Base-by-base conservation (phyloP, 169 alveolate species). In the Eimeria acervulina region DNA sequence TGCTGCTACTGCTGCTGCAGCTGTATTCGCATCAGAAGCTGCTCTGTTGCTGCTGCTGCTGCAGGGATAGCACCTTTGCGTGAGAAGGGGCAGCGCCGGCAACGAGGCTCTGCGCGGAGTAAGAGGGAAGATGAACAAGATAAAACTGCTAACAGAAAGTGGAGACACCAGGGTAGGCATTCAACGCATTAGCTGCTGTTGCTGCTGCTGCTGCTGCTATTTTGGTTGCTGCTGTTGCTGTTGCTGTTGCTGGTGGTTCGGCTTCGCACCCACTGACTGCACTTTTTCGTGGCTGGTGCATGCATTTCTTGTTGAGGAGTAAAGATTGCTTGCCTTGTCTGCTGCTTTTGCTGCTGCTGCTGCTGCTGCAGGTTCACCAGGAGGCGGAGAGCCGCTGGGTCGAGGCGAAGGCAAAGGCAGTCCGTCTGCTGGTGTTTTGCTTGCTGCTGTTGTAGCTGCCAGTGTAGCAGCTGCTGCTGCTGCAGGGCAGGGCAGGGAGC, bases 11-110 rank as follows among this genome's bases (percentile, higher is more conserved):
- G 74, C 74, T 12, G 74, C n/a, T 72, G 51, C 51, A 12, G 84
- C 47, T 36, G 31, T 72, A 38, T 10, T 47, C 55, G 5, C 19
- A 47, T 12, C 55, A 15, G 84, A 10, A n/a, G n/a, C n/a, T n/a
- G n/a, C n/a, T n/a, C n/a, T n/a, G n/a, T n/a, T 72, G 84, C 84
- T 72, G 84, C 84, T 26, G 89, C 44, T 42, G 55, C 89, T 19
- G 59, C 89, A 40, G 89, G 89, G 40, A 63, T 10, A 42, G 89
- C 63, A 21, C 89, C 89, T 78, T 40, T 19, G 28, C 89, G 89
- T 36, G 89, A 78, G 63, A 36, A 55, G 40, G 89, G 63, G 23
- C 31, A 51, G 23, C 89, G 89, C 63, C 42, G 89, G 61, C 89
- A 78, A 63, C 89, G 89, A 42, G 89, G 89, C 38, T 55, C 89